Conservation (phyloP, 202 grass and related monocot genomes). For the Setaria italica region DNA sequence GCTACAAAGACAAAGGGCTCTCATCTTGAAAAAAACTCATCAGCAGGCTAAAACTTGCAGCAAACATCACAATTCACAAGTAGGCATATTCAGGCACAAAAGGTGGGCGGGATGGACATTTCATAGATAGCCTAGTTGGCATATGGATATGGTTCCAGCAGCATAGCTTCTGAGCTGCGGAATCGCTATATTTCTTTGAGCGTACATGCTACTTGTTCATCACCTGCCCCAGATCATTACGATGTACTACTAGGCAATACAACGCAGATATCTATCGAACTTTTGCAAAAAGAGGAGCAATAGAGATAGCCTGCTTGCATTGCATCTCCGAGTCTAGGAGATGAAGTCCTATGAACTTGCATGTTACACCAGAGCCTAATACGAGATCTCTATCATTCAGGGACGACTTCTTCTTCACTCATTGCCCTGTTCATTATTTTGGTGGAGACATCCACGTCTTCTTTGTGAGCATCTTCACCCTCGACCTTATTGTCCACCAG, state of each 20-base stretch:
- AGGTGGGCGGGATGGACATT: background rate
- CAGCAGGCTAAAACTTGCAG: background rate
- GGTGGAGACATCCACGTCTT: slow-evolving; percentile 44
- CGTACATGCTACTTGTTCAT: slow-evolving; percentile 38
- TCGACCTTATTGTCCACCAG: slow-evolving; percentile 15
- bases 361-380: slow-evolving; percentile 45
- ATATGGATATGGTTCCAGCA: slow-evolving; percentile 46
- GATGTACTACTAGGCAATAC: slow-evolving; percentile 41
- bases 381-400: slow-evolving; percentile 44
- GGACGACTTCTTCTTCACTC: slow-evolving; percentile 54
- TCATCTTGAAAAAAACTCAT: background rate
- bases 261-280: slow-evolving; percentile 45
- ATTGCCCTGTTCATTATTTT: slow-evolving; percentile 68
- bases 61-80: background rate
- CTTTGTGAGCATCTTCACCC: background rate
- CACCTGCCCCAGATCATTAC: slow-evolving; percentile 32
- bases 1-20: background rate
- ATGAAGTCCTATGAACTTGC: slow-evolving; percentile 59
- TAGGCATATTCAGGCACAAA: slow-evolving; percentile 15
- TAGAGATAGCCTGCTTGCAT: slow-evolving; percentile 48
- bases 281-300: slow-evolving; percentile 39
- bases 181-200: slow-evolving; percentile 48
- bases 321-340: slow-evolving; percentile 44
- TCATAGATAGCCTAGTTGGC: slow-evolving; percentile 37
- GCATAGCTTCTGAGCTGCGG: slow-evolving; percentile 54